phyloP scores from a whole-genome alignment of 2,329 filamentous ascomycete species.

The Fusarium keratoplasticum region DNA sequence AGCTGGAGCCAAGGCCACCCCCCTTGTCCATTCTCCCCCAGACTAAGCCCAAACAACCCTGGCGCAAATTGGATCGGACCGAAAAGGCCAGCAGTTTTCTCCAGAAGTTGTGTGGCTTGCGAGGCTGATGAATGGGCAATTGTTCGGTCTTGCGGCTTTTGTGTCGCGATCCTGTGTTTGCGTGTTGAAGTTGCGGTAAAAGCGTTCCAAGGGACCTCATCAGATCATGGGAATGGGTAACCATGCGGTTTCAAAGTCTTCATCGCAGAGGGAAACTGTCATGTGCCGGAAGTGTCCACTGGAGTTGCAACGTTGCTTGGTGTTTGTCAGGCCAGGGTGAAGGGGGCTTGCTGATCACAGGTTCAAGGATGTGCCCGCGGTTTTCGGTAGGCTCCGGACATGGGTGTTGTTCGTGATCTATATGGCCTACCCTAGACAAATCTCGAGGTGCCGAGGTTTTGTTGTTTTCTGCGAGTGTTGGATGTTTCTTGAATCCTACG shows the following conservation, averaged over 20 bases:
- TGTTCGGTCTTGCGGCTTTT: background rate
- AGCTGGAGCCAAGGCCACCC: background rate
- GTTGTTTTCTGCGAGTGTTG: background rate
- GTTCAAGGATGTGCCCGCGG: background rate
- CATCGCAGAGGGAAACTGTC: slow-evolving; percentile 15
- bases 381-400: background rate
- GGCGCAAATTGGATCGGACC: slow-evolving; percentile 37
- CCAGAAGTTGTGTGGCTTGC: slow-evolving; percentile 1
- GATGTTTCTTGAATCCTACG: background rate
- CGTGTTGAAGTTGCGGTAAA: background rate
- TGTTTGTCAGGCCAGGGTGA: slow-evolving; percentile 17
- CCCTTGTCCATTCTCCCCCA: slow-evolving; percentile 15
- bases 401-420: slow-evolving; percentile 5
- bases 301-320: slow-evolving; percentile 31
- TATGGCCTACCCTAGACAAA: slow-evolving; percentile 22
- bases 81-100: slow-evolving; percentile 41
- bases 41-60: slow-evolving; percentile 33
- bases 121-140: slow-evolving; percentile 34
- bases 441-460: background rate
- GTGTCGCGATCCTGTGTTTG: background rate
- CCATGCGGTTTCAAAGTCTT: background rate
- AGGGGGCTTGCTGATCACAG: background rate
- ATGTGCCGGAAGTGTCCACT: slow-evolving; percentile 25
- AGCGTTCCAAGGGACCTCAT: background rate
- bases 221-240: slow-evolving; percentile 16